Evolutionary conservation across 768 basidiomycete genomes (phyloP).

Genomic region (Pisolithus microcarpus): DNA sequence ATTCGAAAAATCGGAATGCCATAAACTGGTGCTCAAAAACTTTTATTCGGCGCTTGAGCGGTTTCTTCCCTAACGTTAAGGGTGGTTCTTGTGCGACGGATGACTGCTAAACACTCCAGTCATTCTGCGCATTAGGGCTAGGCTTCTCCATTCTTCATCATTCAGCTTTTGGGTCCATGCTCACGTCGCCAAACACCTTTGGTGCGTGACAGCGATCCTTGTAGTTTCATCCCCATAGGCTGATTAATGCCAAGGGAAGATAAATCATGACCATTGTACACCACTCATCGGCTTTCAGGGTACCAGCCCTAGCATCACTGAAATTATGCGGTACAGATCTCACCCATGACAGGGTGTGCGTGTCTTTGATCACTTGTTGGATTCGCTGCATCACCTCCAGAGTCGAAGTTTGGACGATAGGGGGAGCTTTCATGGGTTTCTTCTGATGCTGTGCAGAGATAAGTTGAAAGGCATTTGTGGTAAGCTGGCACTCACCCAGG

Average conservation of each 20-base stretch:
- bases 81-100: too few relatives aligned
- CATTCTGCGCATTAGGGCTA: too few relatives aligned
- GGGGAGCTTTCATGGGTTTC: neutral
- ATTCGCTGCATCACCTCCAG: neutral
- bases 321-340: neutral
- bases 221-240: neutral
- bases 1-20: too few relatives aligned
- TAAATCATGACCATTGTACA: neutral
- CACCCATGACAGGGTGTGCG: neutral
- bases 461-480: neutral
- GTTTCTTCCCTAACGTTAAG: too few relatives aligned
- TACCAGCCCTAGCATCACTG: neutral
- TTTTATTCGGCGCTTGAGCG: too few relatives aligned
- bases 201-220: too few relatives aligned
- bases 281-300: neutral
- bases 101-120: too few relatives aligned
- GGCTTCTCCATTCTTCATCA: too few relatives aligned
- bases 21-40: too few relatives aligned
- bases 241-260: neutral
- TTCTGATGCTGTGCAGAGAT: neutral
- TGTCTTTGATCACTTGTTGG: neutral
- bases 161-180: too few relatives aligned
- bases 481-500: conserved; percentile 3
- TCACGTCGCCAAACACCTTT: too few relatives aligned
- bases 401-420: neutral